Conservation (phyloP, 2,329 filamentous ascomycete genomes). For the Thelonectria blattea region DNA sequence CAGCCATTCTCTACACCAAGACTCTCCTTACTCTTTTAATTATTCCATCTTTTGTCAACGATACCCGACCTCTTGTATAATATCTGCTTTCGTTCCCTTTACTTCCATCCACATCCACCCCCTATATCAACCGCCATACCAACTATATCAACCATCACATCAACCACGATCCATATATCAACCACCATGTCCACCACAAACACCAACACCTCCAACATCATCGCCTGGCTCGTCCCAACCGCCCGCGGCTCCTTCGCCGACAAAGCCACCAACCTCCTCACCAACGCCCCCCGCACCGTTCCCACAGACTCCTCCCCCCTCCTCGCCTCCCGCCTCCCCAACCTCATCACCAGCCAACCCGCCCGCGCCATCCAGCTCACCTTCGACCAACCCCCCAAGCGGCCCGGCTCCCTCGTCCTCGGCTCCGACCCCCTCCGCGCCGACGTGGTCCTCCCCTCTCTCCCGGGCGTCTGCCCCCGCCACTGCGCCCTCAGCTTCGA, state of each 20-base stretch:
- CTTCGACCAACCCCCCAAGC: constrained; percentile 44
- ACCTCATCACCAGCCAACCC: constrained; percentile 36
- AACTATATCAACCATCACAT: too few species aligned
- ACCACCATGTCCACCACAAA: neutral
- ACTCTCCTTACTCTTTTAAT: neutral
- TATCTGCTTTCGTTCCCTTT: neutral
- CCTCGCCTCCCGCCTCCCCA: constrained; percentile 40
- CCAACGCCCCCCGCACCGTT: constrained; percentile 41
- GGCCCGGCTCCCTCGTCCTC: constrained; percentile 46
- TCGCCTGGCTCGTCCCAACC: constrained; percentile 50
- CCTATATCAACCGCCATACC: neutral
- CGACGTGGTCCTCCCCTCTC: constrained; percentile 46
- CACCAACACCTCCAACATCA: constrained; percentile 39
- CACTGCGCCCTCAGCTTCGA: constrained; percentile 50
- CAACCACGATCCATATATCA: too few species aligned
- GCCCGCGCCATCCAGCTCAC: constrained; percentile 43
- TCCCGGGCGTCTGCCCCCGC: constrained; percentile 43
- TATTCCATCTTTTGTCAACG: constrained; percentile 15
- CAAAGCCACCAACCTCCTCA: constrained; percentile 40
- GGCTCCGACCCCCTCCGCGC: constrained; percentile 45
- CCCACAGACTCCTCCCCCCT: constrained; percentile 32
- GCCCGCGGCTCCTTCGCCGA: constrained; percentile 43
- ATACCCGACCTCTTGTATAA: constrained; percentile 2
- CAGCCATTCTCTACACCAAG: constrained; percentile 22
- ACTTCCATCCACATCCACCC: too few species aligned